Conservation (phyloP, 1,284 basidiomycete species). For the Rhodotorula sp. region DNA sequence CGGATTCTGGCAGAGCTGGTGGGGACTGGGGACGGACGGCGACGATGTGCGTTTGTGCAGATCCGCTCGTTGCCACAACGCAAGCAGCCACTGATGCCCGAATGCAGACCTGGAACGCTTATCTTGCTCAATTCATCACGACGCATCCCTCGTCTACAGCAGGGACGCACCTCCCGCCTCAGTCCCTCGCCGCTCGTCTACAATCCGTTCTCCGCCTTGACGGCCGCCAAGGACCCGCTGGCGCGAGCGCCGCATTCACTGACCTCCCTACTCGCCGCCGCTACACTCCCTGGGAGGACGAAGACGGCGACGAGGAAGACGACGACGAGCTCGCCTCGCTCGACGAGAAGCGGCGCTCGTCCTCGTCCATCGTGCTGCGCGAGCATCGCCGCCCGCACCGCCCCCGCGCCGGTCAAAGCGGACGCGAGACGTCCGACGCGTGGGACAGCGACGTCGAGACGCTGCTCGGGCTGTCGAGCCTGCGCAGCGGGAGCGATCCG, state of each 20-base stretch:
- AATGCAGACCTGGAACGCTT: constrained; percentile 23
- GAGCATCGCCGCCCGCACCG: background rate
- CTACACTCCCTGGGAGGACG: constrained; percentile 22
- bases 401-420: background rate
- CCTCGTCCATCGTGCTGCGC: background rate
- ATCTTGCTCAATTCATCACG: constrained; percentile 9
- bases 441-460: constrained; percentile 17
- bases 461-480: background rate
- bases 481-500: background rate
- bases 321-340: background rate
- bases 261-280: background rate
- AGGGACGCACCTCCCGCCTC: constrained; percentile 12
- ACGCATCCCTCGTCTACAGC: background rate
- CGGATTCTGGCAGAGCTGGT: constrained; percentile 43
- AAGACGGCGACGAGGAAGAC: constrained; percentile 6
- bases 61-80: no score
- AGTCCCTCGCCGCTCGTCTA: background rate
- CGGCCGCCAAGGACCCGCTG: background rate
- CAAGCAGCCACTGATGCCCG: no score
- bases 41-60: constrained; percentile 43
- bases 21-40: constrained; percentile 39
- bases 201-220: no score
- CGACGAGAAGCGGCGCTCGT: background rate
- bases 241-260: background rate
- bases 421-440: background rate